Evolutionary conservation across 2,329 filamentous ascomycete species (phyloP), one percentile per base, ranked within the genome.

Genomic region (Fusarium pseudograminearum): DNA sequence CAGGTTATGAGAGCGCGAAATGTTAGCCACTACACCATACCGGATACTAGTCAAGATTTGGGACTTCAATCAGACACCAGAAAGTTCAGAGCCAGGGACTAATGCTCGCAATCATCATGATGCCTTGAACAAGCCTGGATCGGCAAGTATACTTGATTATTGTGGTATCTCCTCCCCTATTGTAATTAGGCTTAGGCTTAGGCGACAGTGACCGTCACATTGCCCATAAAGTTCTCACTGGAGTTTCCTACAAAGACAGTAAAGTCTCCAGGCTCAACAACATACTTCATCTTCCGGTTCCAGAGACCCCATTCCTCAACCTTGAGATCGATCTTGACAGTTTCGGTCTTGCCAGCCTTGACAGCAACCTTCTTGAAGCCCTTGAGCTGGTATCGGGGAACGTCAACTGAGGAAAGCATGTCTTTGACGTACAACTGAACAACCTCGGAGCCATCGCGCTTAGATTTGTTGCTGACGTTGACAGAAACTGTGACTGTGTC

Each of bases 221-320:
- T 89, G 0, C 80, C 81, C 67, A 83, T 83, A 57, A 90, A 74
- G 76, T 89, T 85, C 57, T 80, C 80, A 70, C 88, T 90, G 26
- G 85, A 86, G 55, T 81, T 84, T n/a, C 90, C 91, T 18, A 90
- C 85, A 57, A 84, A 81, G 12, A 92, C 80, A 7, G 83, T 78
- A 76, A 93, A 93, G 41, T 89, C 85, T 3, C 91, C 91, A 5
- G 86, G 86, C 83, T 93, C 91, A 38, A 93, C 90, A 26, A 92
- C 89, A 77, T 93, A 93, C 76, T 90, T 80, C 89, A 92, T 91
- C 65, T 83, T 83, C 1, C 83, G 86, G 75, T 89, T 80, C 46
- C 87, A 89, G 2, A 89, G 80, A 12, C 85, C 85, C 66, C 90
- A 82, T 26, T 85, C 76, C 14, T 87, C 84, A 76, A 91, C 89